Base-by-base conservation (phyloP, 805 yeast species). In the Candida bentonensis region DNA sequence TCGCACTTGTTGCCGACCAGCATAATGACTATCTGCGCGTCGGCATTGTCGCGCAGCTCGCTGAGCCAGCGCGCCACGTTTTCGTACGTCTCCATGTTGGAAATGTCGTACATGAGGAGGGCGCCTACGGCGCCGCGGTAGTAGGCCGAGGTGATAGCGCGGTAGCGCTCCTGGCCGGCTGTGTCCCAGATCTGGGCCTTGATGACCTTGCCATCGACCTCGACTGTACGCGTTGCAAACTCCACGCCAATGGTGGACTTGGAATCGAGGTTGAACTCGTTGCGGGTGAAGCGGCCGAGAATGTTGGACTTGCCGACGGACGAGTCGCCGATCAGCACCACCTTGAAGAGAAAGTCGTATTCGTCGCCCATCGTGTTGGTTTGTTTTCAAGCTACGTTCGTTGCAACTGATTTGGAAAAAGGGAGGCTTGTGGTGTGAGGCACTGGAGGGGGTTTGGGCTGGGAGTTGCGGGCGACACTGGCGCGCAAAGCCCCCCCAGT, bases 111-210 rank as follows among this genome's bases (percentile, higher is more conserved):
- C 51, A 89, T 95, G 47, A 89, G 82, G 56, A 89, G 72, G 3
- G 97, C 97, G 48, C 98, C 98, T 44, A 88, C 95, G 1, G 98
- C 97, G 36, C 97, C 98, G 61, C 98, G 76, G 64, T 89, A 89
- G 67, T 89, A 89, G 3, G 97, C 97, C 46, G 92, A 79, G 25
- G 98, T 92, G 63, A 89, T 89, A 40, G 98, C 97, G 56, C 98
- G 78, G 70, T 92, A 89, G 63, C 98, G 78, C 65, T 89, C 98
- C 69, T 89, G 98, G 49, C 98, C 98, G 2, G 98, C 98, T 28
- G 98, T 89, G 65, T 89, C 98, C 98, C 98, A 89, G 61, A 89
- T 89, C 70, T 89, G 98, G 57, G 94, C 78, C 67, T 89, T 89
- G 63, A 89, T 88, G 48, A 94, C 86, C 69, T 89, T 92, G 53